phyloP scores from a whole-genome alignment of 305 asterid genomes.

The Plantago coronopus region DNA sequence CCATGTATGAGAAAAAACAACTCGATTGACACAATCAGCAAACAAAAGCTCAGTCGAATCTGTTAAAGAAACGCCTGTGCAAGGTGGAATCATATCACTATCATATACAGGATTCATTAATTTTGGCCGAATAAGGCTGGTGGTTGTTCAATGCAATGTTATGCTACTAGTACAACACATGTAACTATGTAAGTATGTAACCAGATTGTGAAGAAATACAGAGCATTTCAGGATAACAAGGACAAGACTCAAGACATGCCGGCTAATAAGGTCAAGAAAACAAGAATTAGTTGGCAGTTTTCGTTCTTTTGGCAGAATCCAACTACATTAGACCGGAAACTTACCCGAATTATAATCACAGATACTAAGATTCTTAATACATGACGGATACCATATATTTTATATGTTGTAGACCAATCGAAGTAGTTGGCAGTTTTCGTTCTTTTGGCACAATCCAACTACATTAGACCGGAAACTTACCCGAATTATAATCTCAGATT shows the following conservation, averaged over 20 bases:
- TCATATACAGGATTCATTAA: neutral
- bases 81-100: neutral
- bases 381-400: neutral
- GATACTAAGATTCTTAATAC: neutral
- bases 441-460: neutral
- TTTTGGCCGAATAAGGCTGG: neutral
- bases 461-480: neutral
- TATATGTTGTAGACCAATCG: too few relatives aligned
- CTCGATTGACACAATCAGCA: neutral
- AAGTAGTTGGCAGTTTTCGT: neutral
- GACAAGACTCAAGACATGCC: neutral
- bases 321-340: neutral
- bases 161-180: too few relatives aligned
- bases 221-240: neutral
- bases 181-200: neutral
- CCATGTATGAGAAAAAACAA: neutral
- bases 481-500: too few relatives aligned
- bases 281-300: constrained; percentile 19
- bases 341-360: too few relatives aligned
- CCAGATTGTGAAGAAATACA: neutral
- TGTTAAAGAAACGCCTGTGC: neutral
- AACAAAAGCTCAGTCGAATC: neutral
- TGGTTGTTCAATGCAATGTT: constrained; percentile 7
- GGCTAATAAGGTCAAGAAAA: constrained; percentile 16
- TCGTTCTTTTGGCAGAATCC: constrained; percentile 1